Base-by-base conservation (phyloP, 305 asterid genomes). In the Fraxinus sp. region DNA sequence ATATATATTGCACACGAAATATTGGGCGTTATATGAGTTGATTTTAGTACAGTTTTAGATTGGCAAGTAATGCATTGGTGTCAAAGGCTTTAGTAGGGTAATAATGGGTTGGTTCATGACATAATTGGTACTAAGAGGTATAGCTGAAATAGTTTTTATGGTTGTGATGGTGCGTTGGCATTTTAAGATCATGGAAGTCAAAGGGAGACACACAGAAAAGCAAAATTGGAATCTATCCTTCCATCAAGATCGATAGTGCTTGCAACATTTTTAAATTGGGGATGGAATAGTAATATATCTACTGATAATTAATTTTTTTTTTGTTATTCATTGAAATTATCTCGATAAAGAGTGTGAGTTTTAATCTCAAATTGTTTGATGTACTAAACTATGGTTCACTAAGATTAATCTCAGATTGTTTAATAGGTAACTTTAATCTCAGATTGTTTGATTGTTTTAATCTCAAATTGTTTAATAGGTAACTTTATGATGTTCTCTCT, bases 381-480 rank as follows among this genome's bases (percentile, higher is more conserved):
- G 24, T 22, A 7, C 35, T 35, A 5, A 64, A 80, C 75, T 41
- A 75, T 49, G 36, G 33, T 18, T 72, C 68, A 49, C 59, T 64
- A 59, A 8, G 71, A 71, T 74, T 72, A n/a, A n/a, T n/a, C n/a
- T 3, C 55, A 0, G n/a, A 46, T 46, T 46, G n/a, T n/a, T n/a
- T n/a, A n/a, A n/a, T n/a, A n/a, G n/a, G n/a, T n/a, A n/a, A n/a
- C n/a, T n/a, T n/a, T n/a, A n/a, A n/a, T n/a, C n/a, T n/a, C n/a
- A n/a, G n/a, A n/a, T n/a, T n/a, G n/a, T n/a, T n/a, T n/a, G n/a
- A n/a, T n/a, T n/a, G n/a, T n/a, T n/a, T n/a, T n/a, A n/a, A n/a
- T n/a, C n/a, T n/a, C n/a, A 55, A 35, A 8, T 35, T 57, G 4
- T 73, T 66, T 90, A 64, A 33, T 80, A 86, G 98, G 98, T 95